Percentiles rank a stretch among this genome's conserved stretches.
phyloP scores from a whole-genome alignment of 1,139 yeast species.

The Geotrichum fermentans region DNA sequence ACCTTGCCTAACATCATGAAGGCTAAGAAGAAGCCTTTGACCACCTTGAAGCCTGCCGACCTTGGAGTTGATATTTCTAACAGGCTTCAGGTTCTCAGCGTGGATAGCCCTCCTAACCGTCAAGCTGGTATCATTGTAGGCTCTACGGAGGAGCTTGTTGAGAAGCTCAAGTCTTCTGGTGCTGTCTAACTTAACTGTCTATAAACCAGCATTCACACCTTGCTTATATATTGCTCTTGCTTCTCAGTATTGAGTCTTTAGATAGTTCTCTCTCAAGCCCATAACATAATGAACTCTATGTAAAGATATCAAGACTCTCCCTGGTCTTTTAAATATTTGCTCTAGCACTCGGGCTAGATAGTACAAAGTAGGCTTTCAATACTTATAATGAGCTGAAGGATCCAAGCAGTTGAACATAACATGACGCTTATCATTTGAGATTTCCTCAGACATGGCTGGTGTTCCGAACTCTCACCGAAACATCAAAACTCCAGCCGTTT shows the following conservation, averaged over 20 bases:
- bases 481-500: too few relatives aligned
- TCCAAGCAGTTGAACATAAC: too few relatives aligned
- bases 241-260: not conserved
- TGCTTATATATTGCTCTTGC: too few relatives aligned
- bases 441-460: too few relatives aligned
- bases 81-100: constrained; percentile 64
- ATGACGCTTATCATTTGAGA: too few relatives aligned
- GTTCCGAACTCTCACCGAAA: too few relatives aligned
- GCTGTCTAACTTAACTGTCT: constrained; percentile 30
- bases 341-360: not conserved
- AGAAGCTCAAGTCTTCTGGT: constrained; percentile 63
- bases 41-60: constrained; percentile 62
- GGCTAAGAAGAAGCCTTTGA: constrained; percentile 94
- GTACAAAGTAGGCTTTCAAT: not conserved
- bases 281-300: not conserved
- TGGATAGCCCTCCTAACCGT: constrained; percentile 82
- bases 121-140: constrained; percentile 75
- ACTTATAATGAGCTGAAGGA: too few relatives aligned
- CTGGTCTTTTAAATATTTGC: not conserved
- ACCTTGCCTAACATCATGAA: constrained; percentile 94
- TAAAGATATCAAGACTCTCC: not conserved
- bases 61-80: constrained; percentile 61
- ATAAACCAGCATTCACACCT: too few relatives aligned
- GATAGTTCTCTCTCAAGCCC: not conserved
- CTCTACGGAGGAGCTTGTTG: constrained; percentile 74